These are phyloP conservation scores for Phoma sp. DNA, from an alignment of 2,329 filamentous ascomycete species.

Conservation along the genomic window DNA sequence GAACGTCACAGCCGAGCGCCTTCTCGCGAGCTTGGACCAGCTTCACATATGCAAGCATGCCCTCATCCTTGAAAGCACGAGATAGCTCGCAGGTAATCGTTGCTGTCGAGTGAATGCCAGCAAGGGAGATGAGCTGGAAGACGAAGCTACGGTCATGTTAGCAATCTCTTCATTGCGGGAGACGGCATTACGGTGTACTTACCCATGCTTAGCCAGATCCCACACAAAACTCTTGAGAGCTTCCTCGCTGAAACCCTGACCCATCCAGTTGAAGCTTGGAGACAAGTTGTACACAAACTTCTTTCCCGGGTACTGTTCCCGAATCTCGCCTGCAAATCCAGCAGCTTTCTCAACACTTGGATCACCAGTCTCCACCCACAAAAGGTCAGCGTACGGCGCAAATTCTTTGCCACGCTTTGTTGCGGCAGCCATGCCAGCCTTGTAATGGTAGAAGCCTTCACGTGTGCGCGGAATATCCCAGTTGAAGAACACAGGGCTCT, in stretches of 20 bases:
- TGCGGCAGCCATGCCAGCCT: slow-evolving; percentile 80
- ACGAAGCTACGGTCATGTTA: slow-evolving; percentile 55
- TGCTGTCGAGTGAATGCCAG: slow-evolving; percentile 68
- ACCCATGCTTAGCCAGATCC: slow-evolving; percentile 91
- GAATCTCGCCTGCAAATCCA: slow-evolving; percentile 77
- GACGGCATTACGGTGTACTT: slow-evolving; percentile 56
- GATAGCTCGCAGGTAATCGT: slow-evolving; percentile 76
- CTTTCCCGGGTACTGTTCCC: slow-evolving; percentile 73
- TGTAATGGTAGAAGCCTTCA: slow-evolving; percentile 93
- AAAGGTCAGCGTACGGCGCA: slow-evolving; percentile 87
- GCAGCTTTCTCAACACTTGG: slow-evolving; percentile 80
- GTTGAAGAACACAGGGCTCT: slow-evolving; percentile 76
- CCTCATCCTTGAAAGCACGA: slow-evolving; percentile 81
- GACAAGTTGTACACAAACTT: slow-evolving; percentile 95
- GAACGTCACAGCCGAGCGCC: slow-evolving; percentile 86
- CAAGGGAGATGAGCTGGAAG: slow-evolving; percentile 68
- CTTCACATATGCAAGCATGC: slow-evolving; percentile 98
- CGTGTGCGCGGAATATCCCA: slow-evolving; percentile 93
- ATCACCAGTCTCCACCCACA: slow-evolving; percentile 96
- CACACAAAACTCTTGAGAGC: slow-evolving; percentile 91
- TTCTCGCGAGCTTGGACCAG: slow-evolving; percentile 89
- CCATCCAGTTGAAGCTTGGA: slow-evolving; percentile 98
- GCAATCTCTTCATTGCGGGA: slow-evolving; percentile 25
- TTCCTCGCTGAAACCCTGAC: slow-evolving; percentile 84
- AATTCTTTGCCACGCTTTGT: slow-evolving; percentile 94